Conservation (phyloP, 306 rosid genomes). For the Cicer judaicum region DNA sequence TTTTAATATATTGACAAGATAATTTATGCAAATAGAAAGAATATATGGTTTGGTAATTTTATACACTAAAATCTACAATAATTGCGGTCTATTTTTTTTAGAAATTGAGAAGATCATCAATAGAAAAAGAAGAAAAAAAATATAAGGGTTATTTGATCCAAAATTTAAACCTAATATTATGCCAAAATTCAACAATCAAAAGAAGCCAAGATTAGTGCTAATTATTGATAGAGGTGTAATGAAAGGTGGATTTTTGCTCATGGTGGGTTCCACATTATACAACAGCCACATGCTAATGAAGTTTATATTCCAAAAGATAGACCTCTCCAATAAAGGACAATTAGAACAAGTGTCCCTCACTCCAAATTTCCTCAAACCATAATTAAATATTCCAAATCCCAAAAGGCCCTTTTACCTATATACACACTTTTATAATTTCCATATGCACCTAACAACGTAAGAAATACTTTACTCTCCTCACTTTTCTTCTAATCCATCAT, state of each 20-base stretch:
- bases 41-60: too few relatives aligned
- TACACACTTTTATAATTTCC: slow-evolving; percentile 44
- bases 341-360: slow-evolving; percentile 3
- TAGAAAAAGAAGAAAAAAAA: neutral
- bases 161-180: neutral
- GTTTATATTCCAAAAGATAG: slow-evolving; percentile 35
- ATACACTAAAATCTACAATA: too few relatives aligned
- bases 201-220: slow-evolving; percentile 22
- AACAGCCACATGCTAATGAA: slow-evolving; percentile 44
- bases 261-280: slow-evolving; percentile 37
- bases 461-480: slow-evolving; percentile 24
- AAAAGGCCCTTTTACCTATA: slow-evolving; percentile 34
- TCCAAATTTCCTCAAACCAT: neutral
- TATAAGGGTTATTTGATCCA: neutral
- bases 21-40: neutral
- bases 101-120: too few relatives aligned
- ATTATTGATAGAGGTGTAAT: slow-evolving; percentile 31
- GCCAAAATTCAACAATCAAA: slow-evolving; percentile 33
- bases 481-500: neutral
- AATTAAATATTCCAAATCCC: neutral
- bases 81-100: too few relatives aligned
- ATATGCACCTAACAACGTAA: slow-evolving; percentile 54
- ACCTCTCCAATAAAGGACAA: slow-evolving; percentile 1
- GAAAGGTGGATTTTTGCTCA: neutral
- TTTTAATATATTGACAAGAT: neutral